Evolutionary conservation across 768 basidiomycete genomes (phyloP).

Genomic region (Russula ochroleuca): DNA sequence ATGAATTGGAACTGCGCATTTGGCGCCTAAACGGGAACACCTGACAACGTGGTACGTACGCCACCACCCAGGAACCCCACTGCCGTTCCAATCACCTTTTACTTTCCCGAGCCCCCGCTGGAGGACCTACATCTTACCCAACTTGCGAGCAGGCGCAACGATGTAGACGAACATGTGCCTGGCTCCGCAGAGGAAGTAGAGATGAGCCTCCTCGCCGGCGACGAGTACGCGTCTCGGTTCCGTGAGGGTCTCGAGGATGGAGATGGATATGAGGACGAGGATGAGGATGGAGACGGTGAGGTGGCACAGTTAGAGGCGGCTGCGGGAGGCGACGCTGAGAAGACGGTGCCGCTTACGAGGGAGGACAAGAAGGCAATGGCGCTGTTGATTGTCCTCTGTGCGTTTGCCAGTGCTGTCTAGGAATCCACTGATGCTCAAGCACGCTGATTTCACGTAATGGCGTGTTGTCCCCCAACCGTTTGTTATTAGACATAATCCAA

Average conservation of each 20-base stretch:
- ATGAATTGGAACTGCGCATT: too few relatives aligned
- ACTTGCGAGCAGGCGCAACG: background rate
- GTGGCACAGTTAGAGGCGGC: background rate
- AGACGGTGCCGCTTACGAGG: conserved; percentile 19
- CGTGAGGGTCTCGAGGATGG: background rate
- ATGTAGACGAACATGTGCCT: background rate
- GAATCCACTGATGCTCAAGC: background rate
- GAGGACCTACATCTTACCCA: conserved; percentile 21
- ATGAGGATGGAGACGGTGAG: background rate
- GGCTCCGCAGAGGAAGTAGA: conserved; percentile 29
- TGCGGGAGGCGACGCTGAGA: background rate
- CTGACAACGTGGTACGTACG: too few relatives aligned
- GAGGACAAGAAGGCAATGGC: conserved; percentile 46
- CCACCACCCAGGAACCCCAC: too few relatives aligned
- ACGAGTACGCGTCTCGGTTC: conserved; percentile 19
- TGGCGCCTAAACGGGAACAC: too few relatives aligned
- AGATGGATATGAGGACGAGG: conserved; percentile 23
- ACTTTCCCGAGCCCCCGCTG: conserved; percentile 4
- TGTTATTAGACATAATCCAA: conserved; percentile 51
- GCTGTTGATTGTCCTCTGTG: conserved; percentile 46
- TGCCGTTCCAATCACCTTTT: too few relatives aligned
- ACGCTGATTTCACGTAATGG: background rate
- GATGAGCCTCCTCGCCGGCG: conserved; percentile 28
- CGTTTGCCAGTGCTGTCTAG: conserved; percentile 29
- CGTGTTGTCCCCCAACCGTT: background rate